Evolutionary conservation across 2,329 filamentous ascomycete species (phyloP).

Genomic region (Fusarium compactum): DNA sequence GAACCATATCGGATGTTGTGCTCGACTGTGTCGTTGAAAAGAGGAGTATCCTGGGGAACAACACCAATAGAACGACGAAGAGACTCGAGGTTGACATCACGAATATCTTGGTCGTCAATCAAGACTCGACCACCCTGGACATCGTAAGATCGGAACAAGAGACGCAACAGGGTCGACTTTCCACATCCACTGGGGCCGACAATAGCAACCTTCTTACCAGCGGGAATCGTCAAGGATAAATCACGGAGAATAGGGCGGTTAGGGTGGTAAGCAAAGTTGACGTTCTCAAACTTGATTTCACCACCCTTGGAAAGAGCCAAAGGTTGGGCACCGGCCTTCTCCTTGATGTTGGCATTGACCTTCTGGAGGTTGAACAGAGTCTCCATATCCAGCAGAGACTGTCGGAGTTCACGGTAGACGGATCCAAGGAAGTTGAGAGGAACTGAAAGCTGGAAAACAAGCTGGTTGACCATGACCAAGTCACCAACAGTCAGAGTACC

Average conservation of each 20-base stretch:
- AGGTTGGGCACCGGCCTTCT: slow-evolving; percentile 78
- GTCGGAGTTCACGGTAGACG: slow-evolving; percentile 93
- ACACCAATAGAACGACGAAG: slow-evolving; percentile 90
- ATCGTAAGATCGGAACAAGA: slow-evolving; percentile 96
- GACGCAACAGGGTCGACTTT: slow-evolving; percentile 90
- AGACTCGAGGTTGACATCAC: slow-evolving; percentile 83
- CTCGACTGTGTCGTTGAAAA: slow-evolving; percentile 96
- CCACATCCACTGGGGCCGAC: slow-evolving; percentile 96
- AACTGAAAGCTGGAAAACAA: slow-evolving; percentile 97
- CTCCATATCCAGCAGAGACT: slow-evolving; percentile 97
- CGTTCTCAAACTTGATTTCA: slow-evolving; percentile 94
- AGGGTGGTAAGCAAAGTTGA: slow-evolving; percentile 90
- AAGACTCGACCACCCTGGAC: slow-evolving; percentile 85
- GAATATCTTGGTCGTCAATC: slow-evolving; percentile 93
- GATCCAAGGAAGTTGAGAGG: slow-evolving; percentile 98
- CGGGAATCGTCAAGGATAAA: slow-evolving; percentile 88
- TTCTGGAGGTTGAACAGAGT: slow-evolving; percentile 98
- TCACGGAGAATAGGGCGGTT: slow-evolving; percentile 90
- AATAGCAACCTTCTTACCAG: slow-evolving; percentile 94
- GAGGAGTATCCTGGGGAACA: slow-evolving; percentile 94
- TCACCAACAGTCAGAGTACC: slow-evolving; percentile 92
- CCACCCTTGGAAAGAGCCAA: slow-evolving; percentile 81
- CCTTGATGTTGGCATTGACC: slow-evolving; percentile 88
- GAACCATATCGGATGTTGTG: slow-evolving; percentile 96
- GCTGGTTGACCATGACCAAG: slow-evolving; percentile 98